Conservation (phyloP, 495 filamentous ascomycete genomes). For the Gamarada debralockiae region DNA sequence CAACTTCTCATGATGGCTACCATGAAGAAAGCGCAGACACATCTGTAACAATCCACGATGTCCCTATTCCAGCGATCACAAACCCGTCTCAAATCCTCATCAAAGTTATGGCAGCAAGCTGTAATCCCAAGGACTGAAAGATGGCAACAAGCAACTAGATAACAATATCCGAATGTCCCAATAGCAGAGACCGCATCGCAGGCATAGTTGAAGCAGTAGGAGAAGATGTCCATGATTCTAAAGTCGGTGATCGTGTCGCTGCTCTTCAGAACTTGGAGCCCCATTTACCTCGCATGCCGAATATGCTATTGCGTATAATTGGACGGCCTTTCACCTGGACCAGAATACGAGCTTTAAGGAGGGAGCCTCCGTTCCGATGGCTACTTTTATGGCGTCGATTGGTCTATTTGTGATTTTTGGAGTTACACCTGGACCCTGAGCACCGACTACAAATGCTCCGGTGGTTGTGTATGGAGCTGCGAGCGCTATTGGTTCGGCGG, state of each 20-base stretch:
- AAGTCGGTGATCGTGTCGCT: constrained; percentile 39
- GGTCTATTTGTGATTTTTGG: constrained; percentile 52
- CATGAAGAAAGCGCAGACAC: neutral
- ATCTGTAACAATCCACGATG: neutral
- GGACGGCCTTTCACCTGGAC: constrained; percentile 65
- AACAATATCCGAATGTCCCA: constrained; percentile 45
- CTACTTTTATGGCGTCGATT: constrained; percentile 64
- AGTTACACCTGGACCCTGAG: constrained; percentile 64
- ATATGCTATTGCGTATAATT: constrained; percentile 58
- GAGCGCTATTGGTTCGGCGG: constrained; percentile 61
- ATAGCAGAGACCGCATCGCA: constrained; percentile 56
- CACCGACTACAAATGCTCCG: constrained; percentile 38
- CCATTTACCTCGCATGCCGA: constrained; percentile 60
- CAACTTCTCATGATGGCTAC: neutral
- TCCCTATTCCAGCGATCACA: neutral
- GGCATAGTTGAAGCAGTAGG: constrained; percentile 49
- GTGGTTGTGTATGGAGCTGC: constrained; percentile 57
- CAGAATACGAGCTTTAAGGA: constrained; percentile 59
- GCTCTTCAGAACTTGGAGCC: constrained; percentile 47
- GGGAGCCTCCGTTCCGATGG: constrained; percentile 65
- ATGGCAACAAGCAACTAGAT: constrained; percentile 6
- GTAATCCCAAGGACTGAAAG: constrained; percentile 4
- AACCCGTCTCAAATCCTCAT: neutral
- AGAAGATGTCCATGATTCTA: constrained; percentile 35
- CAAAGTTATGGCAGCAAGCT: neutral